These are phyloP conservation scores for Didymella sp. DNA, from an alignment of 2,329 filamentous ascomycete species.

Conservation along the genomic window DNA sequence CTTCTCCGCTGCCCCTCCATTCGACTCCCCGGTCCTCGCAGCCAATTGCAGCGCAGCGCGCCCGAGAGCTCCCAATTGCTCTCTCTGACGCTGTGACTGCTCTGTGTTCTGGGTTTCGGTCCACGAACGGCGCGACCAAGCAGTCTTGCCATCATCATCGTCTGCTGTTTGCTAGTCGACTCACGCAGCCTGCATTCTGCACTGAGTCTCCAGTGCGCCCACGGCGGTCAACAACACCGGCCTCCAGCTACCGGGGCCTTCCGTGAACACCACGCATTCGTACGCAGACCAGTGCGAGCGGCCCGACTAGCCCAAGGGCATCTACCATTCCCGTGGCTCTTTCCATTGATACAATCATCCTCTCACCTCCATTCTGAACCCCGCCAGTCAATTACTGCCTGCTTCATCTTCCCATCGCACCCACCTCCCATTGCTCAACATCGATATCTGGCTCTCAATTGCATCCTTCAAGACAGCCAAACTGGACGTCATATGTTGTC, in stretches of 20 bases:
- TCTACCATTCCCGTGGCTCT: constrained; percentile 20
- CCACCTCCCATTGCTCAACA: not conserved
- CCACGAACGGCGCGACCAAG: constrained; percentile 26
- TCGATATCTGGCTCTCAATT: constrained; percentile 25
- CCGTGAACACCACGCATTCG: constrained; percentile 23
- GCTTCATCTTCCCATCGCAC: constrained; percentile 15
- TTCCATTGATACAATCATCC: constrained; percentile 8
- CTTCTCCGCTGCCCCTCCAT: constrained; percentile 23
- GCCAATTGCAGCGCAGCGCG: constrained; percentile 36
- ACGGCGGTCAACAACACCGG: constrained; percentile 11
- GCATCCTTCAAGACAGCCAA: constrained; percentile 20
- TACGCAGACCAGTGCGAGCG: constrained; percentile 22
- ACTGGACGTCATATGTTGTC: constrained; percentile 24
- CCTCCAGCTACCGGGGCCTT: constrained; percentile 25
- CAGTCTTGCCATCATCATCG: constrained; percentile 12
- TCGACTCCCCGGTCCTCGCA: constrained; percentile 16
- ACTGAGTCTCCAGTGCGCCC: constrained; percentile 19
- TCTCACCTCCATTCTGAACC: constrained; percentile 9
- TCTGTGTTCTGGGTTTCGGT: constrained; percentile 27
- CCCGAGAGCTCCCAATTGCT: constrained; percentile 34
- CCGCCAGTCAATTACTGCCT: constrained; percentile 14
- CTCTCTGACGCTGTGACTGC: constrained; percentile 39
- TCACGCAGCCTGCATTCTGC: constrained; percentile 7
- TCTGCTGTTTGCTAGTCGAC: constrained; percentile 11
- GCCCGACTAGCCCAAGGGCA: constrained; percentile 20